Conservation (phyloP, 345 rosid genomes). For the Jatropha curcas region DNA sequence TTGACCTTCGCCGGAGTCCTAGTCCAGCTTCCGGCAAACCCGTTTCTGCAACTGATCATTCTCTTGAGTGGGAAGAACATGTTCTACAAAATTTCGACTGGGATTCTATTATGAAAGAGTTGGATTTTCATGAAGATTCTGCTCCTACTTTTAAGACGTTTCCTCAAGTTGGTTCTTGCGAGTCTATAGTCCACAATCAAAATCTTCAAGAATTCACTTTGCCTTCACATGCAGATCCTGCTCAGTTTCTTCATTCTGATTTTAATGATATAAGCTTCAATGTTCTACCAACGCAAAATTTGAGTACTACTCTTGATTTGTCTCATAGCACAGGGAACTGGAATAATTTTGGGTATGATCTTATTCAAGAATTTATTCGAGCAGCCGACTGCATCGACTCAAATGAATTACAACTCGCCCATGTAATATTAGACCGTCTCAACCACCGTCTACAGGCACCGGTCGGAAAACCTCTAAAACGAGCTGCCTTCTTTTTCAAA, state of each 20-base stretch:
- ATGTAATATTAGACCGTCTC: conserved; percentile 78
- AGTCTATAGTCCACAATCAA: conserved; percentile 23
- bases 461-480: conserved; percentile 67
- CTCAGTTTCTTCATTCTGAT: conserved; percentile 39
- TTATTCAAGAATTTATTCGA: conserved; percentile 72
- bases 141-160: conserved; percentile 28
- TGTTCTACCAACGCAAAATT: conserved; percentile 27
- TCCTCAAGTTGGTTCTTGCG: conserved; percentile 18
- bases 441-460: conserved; percentile 61
- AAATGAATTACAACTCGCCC: conserved; percentile 70
- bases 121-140: conserved; percentile 74
- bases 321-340: conserved; percentile 19
- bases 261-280: conserved; percentile 47
- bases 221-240: conserved; percentile 14
- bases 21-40: conserved; percentile 45
- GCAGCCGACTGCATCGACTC: conserved; percentile 84
- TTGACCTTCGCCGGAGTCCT: conserved; percentile 59
- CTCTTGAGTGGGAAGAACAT: conserved; percentile 60
- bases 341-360: conserved; percentile 43
- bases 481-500: conserved; percentile 89
- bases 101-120: conserved; percentile 85
- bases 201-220: conserved; percentile 28
- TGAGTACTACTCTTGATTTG: conserved; percentile 23
- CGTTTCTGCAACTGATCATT: conserved; percentile 17
- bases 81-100: conserved; percentile 71